Evolutionary conservation across 2,329 filamentous ascomycete genomes (phyloP).

Genomic region (Phoma sp.): DNA sequence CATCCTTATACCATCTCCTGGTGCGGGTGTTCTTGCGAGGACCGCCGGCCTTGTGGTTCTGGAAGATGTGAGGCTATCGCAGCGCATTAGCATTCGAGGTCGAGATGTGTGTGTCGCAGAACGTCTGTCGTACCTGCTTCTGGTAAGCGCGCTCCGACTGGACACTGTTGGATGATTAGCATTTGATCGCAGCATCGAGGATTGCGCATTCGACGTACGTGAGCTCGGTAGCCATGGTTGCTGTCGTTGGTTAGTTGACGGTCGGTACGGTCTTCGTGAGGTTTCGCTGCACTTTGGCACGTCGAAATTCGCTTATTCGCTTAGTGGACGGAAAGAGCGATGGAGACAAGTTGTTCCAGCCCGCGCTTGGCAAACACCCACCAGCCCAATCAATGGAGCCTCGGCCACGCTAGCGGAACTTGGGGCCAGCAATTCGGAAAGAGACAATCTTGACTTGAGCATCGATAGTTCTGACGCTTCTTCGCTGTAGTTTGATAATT

Average conservation of each 20-base stretch:
- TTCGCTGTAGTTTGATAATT: background rate
- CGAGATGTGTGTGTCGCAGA: slow-evolving; percentile 13
- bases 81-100: slow-evolving; percentile 39
- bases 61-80: slow-evolving; percentile 97
- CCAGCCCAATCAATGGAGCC: slow-evolving; percentile 3
- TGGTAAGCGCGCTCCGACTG: slow-evolving; percentile 99
- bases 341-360: background rate
- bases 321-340: background rate
- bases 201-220: slow-evolving; percentile 41
- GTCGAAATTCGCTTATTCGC: slow-evolving; percentile 25
- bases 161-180: slow-evolving; percentile 73
- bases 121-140: slow-evolving; percentile 62
- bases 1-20: slow-evolving; percentile 99
- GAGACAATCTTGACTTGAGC: background rate
- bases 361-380: background rate
- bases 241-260: slow-evolving; percentile 46
- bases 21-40: slow-evolving; percentile 50
- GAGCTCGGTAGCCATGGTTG: slow-evolving; percentile 54
- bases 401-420: slow-evolving; percentile 15
- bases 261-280: slow-evolving; percentile 26
- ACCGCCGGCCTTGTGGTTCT: slow-evolving; percentile 91
- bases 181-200: slow-evolving; percentile 6
- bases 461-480: slow-evolving; percentile 1
- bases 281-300: slow-evolving; percentile 21
- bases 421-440: slow-evolving; percentile 12